Evolutionary conservation across 1,284 basidiomycete species (phyloP), one percentile per base, ranked within the genome.

Genomic region (Microbotryum lychnidis-dioicae): DNA sequence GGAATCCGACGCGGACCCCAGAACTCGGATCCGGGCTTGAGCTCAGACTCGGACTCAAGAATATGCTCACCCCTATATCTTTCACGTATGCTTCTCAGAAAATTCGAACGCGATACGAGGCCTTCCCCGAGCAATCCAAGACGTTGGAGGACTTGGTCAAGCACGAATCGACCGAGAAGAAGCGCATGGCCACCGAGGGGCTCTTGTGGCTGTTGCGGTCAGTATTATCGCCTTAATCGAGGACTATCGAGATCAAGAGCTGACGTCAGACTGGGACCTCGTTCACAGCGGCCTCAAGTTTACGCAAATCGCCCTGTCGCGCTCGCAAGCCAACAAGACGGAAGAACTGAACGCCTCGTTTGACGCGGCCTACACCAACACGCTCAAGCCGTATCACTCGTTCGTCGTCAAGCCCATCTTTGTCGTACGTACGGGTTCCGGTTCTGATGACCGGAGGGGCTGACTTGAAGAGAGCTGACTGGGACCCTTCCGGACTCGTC

Each of bases 191-290:
- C 5, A 96, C 92, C 0, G 87, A 96, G 71, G 92, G 90, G 20
- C 81, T 97, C 58, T 79, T 97, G 77, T 98, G 93, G 94, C 82
- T 98, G 54, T 79, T 89, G 57, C 83, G 91, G 87, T 87, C 71
- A 69, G 81, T 71, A 9, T 55, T 57, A 57, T 58, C 67, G 23
- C 20, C 46, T 59, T 31, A 1, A 31, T 31, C 31, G 31, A 31
- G 31, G 8, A 31, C 31, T 31, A 33, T 48, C 18, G 20, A 18
- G 50, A 47, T 25, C 23, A 14, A 47, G 10, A 21, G 25, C 23
- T 37, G 33, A 23, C 54, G 6, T 46, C 14, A 21, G 6, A 27
- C 29, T 23, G 31, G 1, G 7, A 9, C 14, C 5, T 6, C 2
- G 0, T 21, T 10, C n/a, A 8, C 60, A 84, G 90, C 45, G 94